Conservation (phyloP, 495 filamentous ascomycete genomes). For the Alectoria sarmentosa region DNA sequence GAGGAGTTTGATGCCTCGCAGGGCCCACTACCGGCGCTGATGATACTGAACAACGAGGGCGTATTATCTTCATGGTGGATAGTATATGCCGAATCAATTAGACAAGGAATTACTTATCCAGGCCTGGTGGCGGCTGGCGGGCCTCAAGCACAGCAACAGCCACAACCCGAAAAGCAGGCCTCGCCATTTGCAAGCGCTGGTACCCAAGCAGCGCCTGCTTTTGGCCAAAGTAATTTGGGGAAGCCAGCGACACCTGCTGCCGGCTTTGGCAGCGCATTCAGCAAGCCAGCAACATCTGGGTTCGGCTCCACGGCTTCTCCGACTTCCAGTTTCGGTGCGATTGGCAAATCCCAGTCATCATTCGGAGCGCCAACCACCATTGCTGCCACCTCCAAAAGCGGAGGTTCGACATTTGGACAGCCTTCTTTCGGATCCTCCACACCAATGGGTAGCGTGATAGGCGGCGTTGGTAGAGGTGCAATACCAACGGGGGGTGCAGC, state of each 20-base stretch:
- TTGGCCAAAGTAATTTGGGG: conserved; percentile 33
- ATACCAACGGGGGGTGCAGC: conserved; percentile 31
- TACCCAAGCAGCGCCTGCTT: conserved; percentile 26
- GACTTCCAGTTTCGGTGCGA: conserved; percentile 31
- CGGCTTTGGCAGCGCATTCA: conserved; percentile 31
- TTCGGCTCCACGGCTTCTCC: conserved; percentile 15
- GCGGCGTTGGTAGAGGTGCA: not conserved
- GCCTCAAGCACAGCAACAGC: conserved; percentile 32
- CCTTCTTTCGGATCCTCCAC: conserved; percentile 47
- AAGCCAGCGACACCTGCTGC: conserved; percentile 23
- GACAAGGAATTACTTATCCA: conserved; percentile 61
- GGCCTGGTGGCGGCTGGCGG: conserved; percentile 50
- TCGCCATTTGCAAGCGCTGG: conserved; percentile 27
- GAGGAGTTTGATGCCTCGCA: conserved; percentile 71
- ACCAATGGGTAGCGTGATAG: conserved; percentile 24
- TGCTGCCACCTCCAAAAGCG: conserved; percentile 15
- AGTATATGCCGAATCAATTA: conserved; percentile 79
- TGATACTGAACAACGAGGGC: conserved; percentile 86
- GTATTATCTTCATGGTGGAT: conserved; percentile 84
- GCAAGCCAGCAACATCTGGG: conserved; percentile 9
- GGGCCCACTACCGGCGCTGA: conserved; percentile 76
- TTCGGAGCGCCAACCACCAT: conserved; percentile 26
- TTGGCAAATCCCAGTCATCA: conserved; percentile 17
- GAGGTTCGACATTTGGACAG: conserved; percentile 34
- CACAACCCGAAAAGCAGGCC: conserved; percentile 27